Evolutionary conservation across 164 flowering plant genomes (phyloP), one percentile per base, ranked within the genome.

Genomic region (Hamamelis virginiana): DNA sequence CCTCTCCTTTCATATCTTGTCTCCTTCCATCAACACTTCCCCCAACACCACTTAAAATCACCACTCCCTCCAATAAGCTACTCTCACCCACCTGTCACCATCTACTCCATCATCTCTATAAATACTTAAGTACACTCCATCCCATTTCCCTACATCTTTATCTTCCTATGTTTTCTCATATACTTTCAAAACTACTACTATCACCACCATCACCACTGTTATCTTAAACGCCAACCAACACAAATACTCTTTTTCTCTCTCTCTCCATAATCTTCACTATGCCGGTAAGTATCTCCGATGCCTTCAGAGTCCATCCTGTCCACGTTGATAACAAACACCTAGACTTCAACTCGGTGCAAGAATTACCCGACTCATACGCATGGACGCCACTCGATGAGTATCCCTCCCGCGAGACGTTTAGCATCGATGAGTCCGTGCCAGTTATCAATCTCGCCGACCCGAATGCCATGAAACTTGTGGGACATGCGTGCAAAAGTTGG

Each of bases 401-500:
- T 43, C 64, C 59, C n/a, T 5, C 26, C 0, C 60, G 18, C 2
- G 62, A 59, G 14, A 47, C 75, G 0, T 60, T 25, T 12, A 25
- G 27, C n/a, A n/a, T n/a, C n/a, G 9, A 57, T 0, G 90, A 82
- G 8, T 50, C 77, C 0, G 74, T 87, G 18, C 95, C 97, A 0
- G 76, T 87, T 1, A 77, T 94, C 33, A 89, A 92, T 62, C 86
- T 94, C 19, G 5, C 50, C 0, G 78, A 76, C 65, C 80, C 87
- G 0, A 77, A 85, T 59, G 89, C 84, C 6, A 60, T 70, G 3
- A 63, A 71, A n/a, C 83, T 71, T 9, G 57, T 92, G 4, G 87
- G 96, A 28, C 71, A 72, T 72, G 98, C 97, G 76, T 91, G 97
- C 80, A 80, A 79, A 66, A 80, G 81, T 9, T 92, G 97, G 96